phyloP scores from a whole-genome alignment of 768 basidiomycete species.

The Suillus cothurnatus region DNA sequence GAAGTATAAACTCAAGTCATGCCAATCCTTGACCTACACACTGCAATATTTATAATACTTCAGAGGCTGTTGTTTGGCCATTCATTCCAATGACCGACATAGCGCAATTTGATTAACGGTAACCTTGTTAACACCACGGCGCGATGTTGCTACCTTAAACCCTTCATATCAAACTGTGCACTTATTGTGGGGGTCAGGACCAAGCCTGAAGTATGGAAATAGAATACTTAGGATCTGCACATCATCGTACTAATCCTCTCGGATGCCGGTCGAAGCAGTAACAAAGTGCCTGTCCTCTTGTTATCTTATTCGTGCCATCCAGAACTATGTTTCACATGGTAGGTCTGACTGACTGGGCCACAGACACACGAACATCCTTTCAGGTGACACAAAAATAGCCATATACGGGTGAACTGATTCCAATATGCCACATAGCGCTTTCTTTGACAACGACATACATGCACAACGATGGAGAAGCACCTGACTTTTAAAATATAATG shows the following conservation, averaged over 20 bases:
- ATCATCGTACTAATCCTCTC: neutral
- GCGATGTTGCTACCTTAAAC: neutral
- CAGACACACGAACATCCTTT: neutral
- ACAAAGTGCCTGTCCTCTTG: neutral
- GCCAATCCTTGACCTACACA: no score
- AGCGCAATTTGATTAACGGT: no score
- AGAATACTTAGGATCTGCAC: neutral
- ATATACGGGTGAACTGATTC: neutral
- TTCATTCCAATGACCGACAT: neutral
- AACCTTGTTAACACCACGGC: no score
- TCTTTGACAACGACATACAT: neutral
- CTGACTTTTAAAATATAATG: neutral
- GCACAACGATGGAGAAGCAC: conserved; percentile 3
- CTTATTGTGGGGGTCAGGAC: neutral
- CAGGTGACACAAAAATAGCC: conserved; percentile 11
- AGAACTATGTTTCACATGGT: no score
- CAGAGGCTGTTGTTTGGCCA: neutral
- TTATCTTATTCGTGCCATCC: neutral
- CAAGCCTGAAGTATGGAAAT: neutral
- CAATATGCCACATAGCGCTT: neutral
- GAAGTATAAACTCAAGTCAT: no score
- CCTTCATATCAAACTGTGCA: neutral
- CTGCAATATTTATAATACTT: neutral
- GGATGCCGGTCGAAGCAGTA: neutral
- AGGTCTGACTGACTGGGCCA: neutral